A percentile compares a stretch with the other conserved stretches of the same genome.
Evolutionary conservation across 257 asterid species (phyloP).

Genomic region (Knoxia roxburghii): DNA sequence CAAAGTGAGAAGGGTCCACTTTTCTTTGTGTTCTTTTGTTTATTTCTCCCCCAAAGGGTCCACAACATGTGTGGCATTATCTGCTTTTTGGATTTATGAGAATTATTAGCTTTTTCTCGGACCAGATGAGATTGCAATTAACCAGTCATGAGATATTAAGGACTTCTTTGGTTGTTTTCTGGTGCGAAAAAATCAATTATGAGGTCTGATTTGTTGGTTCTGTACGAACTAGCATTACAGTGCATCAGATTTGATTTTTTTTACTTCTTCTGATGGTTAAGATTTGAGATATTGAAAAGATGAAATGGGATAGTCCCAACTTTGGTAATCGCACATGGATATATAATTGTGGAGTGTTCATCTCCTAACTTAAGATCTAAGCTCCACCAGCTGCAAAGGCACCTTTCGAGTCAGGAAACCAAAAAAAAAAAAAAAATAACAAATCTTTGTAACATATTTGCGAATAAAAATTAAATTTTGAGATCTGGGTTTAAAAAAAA

Average conservation of each 20-base stretch:
- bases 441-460: too few species aligned
- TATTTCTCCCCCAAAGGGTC: conserved; percentile 22
- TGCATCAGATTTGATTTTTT: not conserved
- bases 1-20: conserved; percentile 22
- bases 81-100: conserved; percentile 37
- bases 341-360: too few species aligned
- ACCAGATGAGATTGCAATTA: conserved; percentile 14
- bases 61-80: conserved; percentile 34
- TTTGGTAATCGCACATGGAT: too few species aligned
- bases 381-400: too few species aligned
- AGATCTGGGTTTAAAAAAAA: too few species aligned
- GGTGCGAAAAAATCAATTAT: not conserved
- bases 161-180: not conserved
- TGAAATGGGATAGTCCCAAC: not conserved
- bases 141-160: not conserved
- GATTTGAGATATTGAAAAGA: not conserved
- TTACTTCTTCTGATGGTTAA: not conserved
- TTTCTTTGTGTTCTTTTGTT: not conserved
- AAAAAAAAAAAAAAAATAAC: too few species aligned
- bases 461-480: too few species aligned
- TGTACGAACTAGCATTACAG: too few species aligned
- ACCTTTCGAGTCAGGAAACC: too few species aligned
- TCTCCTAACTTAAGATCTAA: too few species aligned
- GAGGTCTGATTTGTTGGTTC: not conserved
- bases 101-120: conserved; percentile 28